A percentile compares a stretch with the other conserved stretches of the same genome.
phyloP scores from a whole-genome alignment of 2,329 filamentous ascomycete species.

The Tolypocladium endophyticum region DNA sequence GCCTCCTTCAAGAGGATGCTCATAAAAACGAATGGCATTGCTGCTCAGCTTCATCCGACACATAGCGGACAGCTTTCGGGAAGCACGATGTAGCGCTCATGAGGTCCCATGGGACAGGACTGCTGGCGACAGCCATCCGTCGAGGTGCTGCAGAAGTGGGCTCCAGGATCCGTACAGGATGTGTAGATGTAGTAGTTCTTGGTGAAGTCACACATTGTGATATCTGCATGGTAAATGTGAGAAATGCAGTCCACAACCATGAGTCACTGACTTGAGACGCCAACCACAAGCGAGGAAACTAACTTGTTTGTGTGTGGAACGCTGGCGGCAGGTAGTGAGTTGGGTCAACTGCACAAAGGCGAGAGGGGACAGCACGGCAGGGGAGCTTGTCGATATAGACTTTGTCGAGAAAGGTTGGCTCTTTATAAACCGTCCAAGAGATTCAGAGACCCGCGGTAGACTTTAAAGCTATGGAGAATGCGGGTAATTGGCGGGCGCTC shows the following conservation, averaged over 20 bases:
- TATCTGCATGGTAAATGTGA: background rate
- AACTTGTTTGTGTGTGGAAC: background rate
- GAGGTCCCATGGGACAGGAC: constrained; percentile 52
- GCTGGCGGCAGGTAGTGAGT: background rate
- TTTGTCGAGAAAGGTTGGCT: background rate
- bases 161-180: constrained; percentile 55
- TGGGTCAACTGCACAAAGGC: background rate
- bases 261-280: background rate
- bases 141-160: constrained; percentile 61
- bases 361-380: background rate
- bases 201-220: constrained; percentile 52
- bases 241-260: background rate
- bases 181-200: constrained; percentile 73
- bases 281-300: background rate
- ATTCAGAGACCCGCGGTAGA: background rate
- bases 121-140: constrained; percentile 53
- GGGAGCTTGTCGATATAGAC: background rate
- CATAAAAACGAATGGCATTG: background rate
- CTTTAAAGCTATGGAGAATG: background rate
- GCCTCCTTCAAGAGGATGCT: too few species aligned
- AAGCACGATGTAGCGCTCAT: constrained; percentile 64
- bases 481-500: background rate
- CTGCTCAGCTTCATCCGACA: constrained; percentile 17
- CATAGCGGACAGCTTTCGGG: constrained; percentile 48
- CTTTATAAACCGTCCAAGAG: background rate